Conservation (phyloP, 164 flowering plant species). For the Piper longum region DNA sequence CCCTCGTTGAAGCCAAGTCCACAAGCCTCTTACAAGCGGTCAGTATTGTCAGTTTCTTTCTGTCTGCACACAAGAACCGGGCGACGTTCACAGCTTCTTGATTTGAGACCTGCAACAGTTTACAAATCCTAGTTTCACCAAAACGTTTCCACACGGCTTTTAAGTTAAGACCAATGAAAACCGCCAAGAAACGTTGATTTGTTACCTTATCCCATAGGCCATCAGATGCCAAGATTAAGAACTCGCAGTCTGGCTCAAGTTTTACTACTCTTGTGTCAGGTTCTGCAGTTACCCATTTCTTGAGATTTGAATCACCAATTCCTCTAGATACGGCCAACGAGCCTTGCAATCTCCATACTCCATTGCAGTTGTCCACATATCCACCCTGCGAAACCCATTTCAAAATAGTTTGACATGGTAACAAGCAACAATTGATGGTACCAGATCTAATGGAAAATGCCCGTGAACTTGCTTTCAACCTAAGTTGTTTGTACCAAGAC, state of each 20-base stretch:
- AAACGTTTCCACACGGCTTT: slow-evolving; percentile 12
- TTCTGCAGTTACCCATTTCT: slow-evolving; percentile 74
- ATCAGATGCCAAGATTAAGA: slow-evolving; percentile 76
- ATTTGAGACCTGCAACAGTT: slow-evolving; percentile 42
- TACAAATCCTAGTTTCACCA: slow-evolving; percentile 4
- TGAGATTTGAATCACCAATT: slow-evolving; percentile 61
- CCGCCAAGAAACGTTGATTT: slow-evolving; percentile 1
- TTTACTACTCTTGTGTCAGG: slow-evolving; percentile 57
- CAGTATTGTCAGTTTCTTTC: slow-evolving; percentile 21
- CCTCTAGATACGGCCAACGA: slow-evolving; percentile 72
- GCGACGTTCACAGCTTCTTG: slow-evolving; percentile 76
- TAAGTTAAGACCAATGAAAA: slow-evolving; percentile 2
- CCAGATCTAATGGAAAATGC: too few species aligned
- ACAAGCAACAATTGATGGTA: too few species aligned
- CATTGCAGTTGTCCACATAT: slow-evolving; percentile 62
- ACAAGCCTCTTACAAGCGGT: slow-evolving; percentile 62
- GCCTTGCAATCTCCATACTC: slow-evolving; percentile 86
- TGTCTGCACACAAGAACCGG: slow-evolving; percentile 25
- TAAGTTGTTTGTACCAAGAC: too few species aligned
- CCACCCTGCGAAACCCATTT: slow-evolving; percentile 41
- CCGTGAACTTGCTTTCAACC: too few species aligned
- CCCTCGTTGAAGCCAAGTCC: slow-evolving; percentile 44
- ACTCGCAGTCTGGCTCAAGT: slow-evolving; percentile 52
- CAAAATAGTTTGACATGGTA: too few species aligned
- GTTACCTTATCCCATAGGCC: slow-evolving; percentile 87